Evolutionary conservation across 2,329 filamentous ascomycete species (phyloP), one percentile per base, ranked within the genome.

Genomic region (Verticillium tricorpus): DNA sequence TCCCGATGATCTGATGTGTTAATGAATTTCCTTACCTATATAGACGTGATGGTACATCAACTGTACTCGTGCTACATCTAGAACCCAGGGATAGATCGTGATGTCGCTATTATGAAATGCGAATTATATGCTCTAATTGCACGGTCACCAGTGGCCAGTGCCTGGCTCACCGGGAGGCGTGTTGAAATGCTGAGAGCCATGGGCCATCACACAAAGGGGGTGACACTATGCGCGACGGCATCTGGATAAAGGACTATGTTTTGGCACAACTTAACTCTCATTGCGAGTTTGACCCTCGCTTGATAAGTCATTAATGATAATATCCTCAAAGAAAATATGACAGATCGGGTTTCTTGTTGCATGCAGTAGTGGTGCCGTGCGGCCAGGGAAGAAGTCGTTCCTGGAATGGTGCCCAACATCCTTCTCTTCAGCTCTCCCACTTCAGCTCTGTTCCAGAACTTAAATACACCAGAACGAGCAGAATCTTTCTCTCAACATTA

Each of bases 41-140:
- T 60, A 62, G 12, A 39, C 34, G 37, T 35, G 28, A 56, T 19
- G 35, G 32, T 40, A 35, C 55, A 60, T 60, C 62, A 63, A 60
- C 61, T 56, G 61, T 54, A 55, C 40, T 34, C 39, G 39, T 11
- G 56, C 45, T 35, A 35, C 19, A 52, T 19, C 45, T 52, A 52
- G 45, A 52, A 19, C 22, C 45, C 9, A 4, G 9, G 3, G 39
- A 19, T 22, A 35, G 34, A 35, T 14, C 34, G 14, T 35, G 34
- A 35, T 35, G 34, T 35, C 34, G 34, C 34, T 35, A 1, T 9
- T 14, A 35, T 11, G 3, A 3, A 4, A 14, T 35, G 14, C 34
- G 34, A 35, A 35, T 28, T 7, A 35, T 3, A 35, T 35, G 34
- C 34, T 14, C 7, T 14, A 35, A 35, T 35, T 28, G 28, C 6